Evolutionary conservation across 176 grass and related monocot species (phyloP).

Genomic region (Poa pratensis): DNA sequence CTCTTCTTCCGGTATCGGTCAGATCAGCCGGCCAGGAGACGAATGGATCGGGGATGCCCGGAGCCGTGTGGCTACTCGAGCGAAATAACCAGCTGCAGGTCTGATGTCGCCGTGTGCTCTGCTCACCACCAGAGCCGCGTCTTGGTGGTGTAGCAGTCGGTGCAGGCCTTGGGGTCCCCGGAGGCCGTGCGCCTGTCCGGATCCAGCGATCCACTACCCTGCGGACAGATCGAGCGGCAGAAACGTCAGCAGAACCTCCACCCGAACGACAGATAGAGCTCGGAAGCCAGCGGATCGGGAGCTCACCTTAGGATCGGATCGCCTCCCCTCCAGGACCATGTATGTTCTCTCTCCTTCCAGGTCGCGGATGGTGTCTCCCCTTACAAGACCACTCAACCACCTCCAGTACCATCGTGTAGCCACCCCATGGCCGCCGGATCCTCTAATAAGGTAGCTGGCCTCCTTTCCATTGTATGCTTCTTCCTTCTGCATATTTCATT

Average conservation of each 20-base stretch:
- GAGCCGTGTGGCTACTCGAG: background rate
- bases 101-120: background rate
- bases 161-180: constrained; percentile 76
- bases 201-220: constrained; percentile 53
- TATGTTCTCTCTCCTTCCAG: too few species aligned
- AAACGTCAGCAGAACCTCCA: background rate
- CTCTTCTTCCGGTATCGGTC: constrained; percentile 88
- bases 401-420: too few species aligned
- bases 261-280: too few species aligned
- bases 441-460: too few species aligned
- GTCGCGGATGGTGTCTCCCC: too few species aligned
- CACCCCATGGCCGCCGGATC: too few species aligned
- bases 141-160: constrained; percentile 83
- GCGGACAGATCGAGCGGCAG: background rate
- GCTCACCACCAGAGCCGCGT: constrained; percentile 83
- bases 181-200: constrained; percentile 45
- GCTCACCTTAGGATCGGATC: too few species aligned
- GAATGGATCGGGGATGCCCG: constrained; percentile 30
- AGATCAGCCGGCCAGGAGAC: constrained; percentile 46
- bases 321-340: too few species aligned
- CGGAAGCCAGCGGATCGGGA: too few species aligned
- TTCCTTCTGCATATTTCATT: too few species aligned
- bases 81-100: background rate
- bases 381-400: too few species aligned
- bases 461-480: too few species aligned